Conservation (phyloP, 164 flowering plant genomes). For the Vitis riparia region DNA sequence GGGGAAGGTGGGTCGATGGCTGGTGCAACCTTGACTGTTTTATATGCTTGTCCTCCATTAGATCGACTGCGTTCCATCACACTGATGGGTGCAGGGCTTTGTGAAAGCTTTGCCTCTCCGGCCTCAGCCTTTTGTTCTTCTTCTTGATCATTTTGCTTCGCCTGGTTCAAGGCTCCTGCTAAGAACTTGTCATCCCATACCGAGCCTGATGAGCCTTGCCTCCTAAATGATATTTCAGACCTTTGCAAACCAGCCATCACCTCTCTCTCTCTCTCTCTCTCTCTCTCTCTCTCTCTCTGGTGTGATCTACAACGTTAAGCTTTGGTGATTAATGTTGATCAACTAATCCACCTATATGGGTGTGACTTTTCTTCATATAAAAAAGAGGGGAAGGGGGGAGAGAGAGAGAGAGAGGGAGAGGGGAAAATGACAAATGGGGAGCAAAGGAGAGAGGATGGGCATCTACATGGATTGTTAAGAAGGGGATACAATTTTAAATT, state of each 20-base stretch:
- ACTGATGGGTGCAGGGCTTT: slow-evolving; percentile 7
- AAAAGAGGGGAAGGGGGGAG: not conserved
- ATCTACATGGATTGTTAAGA: not conserved
- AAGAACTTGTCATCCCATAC: slow-evolving; percentile 77
- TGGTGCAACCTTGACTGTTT: slow-evolving; percentile 38
- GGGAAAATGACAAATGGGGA: slow-evolving; percentile 1
- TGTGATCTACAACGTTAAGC: not conserved
- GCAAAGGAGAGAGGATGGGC: not conserved
- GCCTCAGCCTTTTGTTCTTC: not conserved
- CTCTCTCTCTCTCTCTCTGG: slow-evolving; percentile 6
- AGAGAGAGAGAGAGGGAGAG: not conserved
- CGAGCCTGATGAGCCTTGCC: slow-evolving; percentile 84
- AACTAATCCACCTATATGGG: not conserved
- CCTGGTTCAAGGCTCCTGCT: slow-evolving; percentile 37
- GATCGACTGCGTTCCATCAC: slow-evolving; percentile 22
- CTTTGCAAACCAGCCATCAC: slow-evolving; percentile 63
- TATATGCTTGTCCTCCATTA: slow-evolving; percentile 15
- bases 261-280: slow-evolving; percentile 8
- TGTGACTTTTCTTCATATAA: not conserved
- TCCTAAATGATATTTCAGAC: slow-evolving; percentile 69
- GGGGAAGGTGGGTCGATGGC: slow-evolving; percentile 72
- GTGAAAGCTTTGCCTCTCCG: not conserved
- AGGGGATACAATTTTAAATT: no score
- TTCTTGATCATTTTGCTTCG: slow-evolving; percentile 11
- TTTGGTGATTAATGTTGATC: not conserved